Base-by-base conservation (phyloP, 1,284 basidiomycete genomes). In the Chalciporus sp. region DNA sequence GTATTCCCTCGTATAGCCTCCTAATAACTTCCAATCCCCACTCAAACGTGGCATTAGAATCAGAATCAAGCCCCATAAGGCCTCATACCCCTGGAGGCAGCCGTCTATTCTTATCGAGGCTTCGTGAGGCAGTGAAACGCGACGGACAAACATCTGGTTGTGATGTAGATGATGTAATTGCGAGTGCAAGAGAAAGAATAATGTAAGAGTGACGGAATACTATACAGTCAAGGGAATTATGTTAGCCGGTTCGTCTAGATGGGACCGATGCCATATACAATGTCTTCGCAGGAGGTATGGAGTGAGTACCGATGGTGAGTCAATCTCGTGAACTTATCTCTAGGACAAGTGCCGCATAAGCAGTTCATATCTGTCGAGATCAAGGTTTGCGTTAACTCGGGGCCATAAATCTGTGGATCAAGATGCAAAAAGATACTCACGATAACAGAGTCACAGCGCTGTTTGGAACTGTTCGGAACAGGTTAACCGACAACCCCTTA, bases 401-500 rank as follows among this genome's bases (percentile, higher is more conserved):
- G 39, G 37, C 2, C 42, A 39, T 14, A 28, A 47, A 19, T 44
- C 23, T 27, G 4, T 0, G 40, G 20, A 59, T 43, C 51, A 47
- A 47, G 48, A 37, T 42, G 17, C 31, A 14, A 23, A n/a, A 14
- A 31, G 11, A 35, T 35, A 88, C 93, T 74, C 76, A 96, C 91
- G 94, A 93, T 69, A 97, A 75, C 83, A 97, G 90, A 29, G 95
- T 97, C 59, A 97, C 90, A 2, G 94, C 94, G 63, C 90, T 93
- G 68, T 93, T 94, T 16, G 95, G 95, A 55, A 98, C 94, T 1
- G 95, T 97, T 57, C 95, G 80, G 42, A 96, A 74, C 28, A 97
- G 80, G 74, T 97, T 97, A 61, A 97, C 85, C 35, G 90, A 92
- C 53, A 98, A 72, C 7, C 95, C 95, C 59, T 89, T 88, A 74